Conservation (phyloP, 2,329 filamentous ascomycete species). For the Aureobasidium mangrovei region DNA sequence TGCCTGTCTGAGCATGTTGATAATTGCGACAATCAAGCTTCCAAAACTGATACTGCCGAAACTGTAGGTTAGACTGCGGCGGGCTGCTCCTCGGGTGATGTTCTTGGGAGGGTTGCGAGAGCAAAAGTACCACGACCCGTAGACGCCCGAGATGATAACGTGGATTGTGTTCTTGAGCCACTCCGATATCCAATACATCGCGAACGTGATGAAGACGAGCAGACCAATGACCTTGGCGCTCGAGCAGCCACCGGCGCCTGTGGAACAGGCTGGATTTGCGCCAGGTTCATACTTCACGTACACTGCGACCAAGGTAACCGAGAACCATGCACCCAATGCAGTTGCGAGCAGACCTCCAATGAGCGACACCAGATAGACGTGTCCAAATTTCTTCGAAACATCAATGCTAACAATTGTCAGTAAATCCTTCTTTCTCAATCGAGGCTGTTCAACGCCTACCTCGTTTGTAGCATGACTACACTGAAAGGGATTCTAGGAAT, state of each 20-base stretch:
- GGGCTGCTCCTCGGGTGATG: conserved; percentile 75
- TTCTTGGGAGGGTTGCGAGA: conserved; percentile 60
- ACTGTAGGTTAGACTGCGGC: conserved; percentile 75
- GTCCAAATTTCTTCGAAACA: conserved; percentile 72
- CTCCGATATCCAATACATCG: conserved; percentile 89
- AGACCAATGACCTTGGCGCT: conserved; percentile 72
- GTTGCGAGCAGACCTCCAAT: conserved; percentile 69
- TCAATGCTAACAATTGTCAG: conserved; percentile 49
- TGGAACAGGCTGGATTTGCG: conserved; percentile 47
- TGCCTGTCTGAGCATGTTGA: conserved; percentile 74
- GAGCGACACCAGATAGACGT: conserved; percentile 80
- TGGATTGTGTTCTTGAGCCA: conserved; percentile 92
- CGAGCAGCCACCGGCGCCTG: conserved; percentile 55
- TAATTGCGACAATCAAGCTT: conserved; percentile 74
- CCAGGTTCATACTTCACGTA: conserved; percentile 75
- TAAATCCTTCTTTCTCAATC: neutral
- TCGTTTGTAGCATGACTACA: conserved; percentile 77
- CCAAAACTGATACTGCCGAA: conserved; percentile 88
- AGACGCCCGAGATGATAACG: conserved; percentile 76
- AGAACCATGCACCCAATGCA: conserved; percentile 75
- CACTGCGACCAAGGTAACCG: conserved; percentile 74
- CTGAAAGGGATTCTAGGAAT: conserved; percentile 85
- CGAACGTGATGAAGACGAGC: conserved; percentile 79
- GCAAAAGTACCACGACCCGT: conserved; percentile 89
- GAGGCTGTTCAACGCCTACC: neutral